A percentile compares a stretch with the other conserved stretches of the same genome.
Conservation (phyloP, 768 basidiomycete species). For the Lentinula edodes region DNA sequence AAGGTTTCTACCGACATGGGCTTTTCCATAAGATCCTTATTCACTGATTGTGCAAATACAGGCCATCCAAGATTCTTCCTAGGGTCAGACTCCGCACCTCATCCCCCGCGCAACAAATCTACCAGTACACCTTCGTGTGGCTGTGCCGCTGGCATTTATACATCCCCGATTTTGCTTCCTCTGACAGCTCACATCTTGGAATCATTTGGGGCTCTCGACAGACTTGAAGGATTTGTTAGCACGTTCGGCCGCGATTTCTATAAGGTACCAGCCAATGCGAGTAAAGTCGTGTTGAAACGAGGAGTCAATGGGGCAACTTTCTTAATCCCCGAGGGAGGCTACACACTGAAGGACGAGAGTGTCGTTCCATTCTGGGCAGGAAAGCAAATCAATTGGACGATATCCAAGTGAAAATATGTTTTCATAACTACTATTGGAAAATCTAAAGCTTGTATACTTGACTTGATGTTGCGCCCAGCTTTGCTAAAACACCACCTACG, state of each 20-base stretch:
- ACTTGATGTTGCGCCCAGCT: conserved; percentile 53
- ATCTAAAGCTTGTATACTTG: conserved; percentile 66
- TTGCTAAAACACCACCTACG: conserved; percentile 60
- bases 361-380: conserved; percentile 90
- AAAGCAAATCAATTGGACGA: conserved; percentile 71
- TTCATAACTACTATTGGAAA: not conserved
- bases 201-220: conserved; percentile 80
- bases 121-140: conserved; percentile 61
- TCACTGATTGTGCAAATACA: conserved; percentile 15
- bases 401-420: conserved; percentile 20
- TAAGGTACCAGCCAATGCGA: conserved; percentile 27
- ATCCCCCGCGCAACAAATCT: conserved; percentile 65
- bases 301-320: conserved; percentile 14
- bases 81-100: conserved; percentile 95
- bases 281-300: conserved; percentile 41
- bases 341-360: conserved; percentile 38
- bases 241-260: conserved; percentile 81
- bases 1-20: conserved; percentile 42
- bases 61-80: conserved; percentile 96
- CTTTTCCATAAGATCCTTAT: not conserved
- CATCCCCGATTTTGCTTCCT: conserved; percentile 87
- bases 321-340: conserved; percentile 39
- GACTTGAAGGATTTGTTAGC: conserved; percentile 77
- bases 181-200: conserved; percentile 86
- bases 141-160: conserved; percentile 97